Evolutionary conservation across 371 early-diverging fungal genomes (phyloP).

Genomic region (Mortierella sp.): DNA sequence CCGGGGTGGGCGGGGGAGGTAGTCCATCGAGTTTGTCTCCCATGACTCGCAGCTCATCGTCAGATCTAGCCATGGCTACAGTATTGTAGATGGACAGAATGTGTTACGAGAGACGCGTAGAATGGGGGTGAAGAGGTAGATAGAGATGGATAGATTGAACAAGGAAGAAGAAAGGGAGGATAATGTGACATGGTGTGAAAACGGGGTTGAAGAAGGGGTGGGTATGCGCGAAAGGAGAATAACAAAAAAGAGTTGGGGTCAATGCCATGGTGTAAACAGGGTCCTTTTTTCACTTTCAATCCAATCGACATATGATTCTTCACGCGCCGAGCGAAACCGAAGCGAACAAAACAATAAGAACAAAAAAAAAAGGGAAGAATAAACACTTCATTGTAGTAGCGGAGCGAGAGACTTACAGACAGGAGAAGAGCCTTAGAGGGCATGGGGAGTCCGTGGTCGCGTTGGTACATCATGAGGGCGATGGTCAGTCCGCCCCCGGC

Average conservation of each 20-base stretch:
- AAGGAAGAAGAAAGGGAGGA: background rate
- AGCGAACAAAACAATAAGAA: conserved; percentile 1
- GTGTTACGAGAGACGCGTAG: background rate
- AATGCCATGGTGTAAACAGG: background rate
- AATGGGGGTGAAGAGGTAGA: too few species aligned
- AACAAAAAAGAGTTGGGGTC: conserved; percentile 5
- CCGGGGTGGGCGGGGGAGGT: conserved; percentile 47
- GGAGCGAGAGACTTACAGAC: conserved; percentile 32
- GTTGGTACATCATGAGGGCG: conserved; percentile 56
- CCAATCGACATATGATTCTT: conserved; percentile 4
- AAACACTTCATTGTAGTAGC: background rate
- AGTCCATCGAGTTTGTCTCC: conserved; percentile 52
- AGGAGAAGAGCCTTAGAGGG: conserved; percentile 49
- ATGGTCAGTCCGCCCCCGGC: conserved; percentile 74
- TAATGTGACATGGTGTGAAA: background rate
- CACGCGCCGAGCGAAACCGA: conserved; percentile 10
- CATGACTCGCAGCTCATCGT: conserved; percentile 57
- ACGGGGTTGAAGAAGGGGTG: background rate
- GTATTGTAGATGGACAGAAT: background rate
- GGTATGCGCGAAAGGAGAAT: background rate
- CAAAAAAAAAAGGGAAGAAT: conserved; percentile 5
- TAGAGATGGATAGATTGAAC: background rate
- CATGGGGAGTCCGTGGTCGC: conserved; percentile 50
- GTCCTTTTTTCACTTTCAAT: background rate
- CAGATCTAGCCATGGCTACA: conserved; percentile 60